A percentile compares a stretch with the other conserved stretches of the same genome.
These are phyloP conservation scores for Xylariaceae sp. DNA, from an alignment of 2,329 filamentous ascomycete species.

Conservation along the genomic window DNA sequence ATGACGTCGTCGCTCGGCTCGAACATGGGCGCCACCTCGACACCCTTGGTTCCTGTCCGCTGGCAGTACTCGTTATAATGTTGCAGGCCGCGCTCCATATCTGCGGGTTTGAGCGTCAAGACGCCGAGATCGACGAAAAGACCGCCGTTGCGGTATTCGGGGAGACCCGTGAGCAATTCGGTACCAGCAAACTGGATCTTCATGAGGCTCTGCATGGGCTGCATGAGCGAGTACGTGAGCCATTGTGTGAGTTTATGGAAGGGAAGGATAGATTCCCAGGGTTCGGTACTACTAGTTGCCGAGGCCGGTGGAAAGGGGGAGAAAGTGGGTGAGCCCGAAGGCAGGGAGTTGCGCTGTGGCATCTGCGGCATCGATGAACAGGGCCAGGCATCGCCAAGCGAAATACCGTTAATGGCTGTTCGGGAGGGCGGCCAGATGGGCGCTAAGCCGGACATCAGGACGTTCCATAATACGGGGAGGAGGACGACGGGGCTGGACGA, in stretches of 20 bases:
- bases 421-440: conserved; percentile 86
- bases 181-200: conserved; percentile 76
- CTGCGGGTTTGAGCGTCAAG: conserved; percentile 67
- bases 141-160: conserved; percentile 89
- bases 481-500: conserved; percentile 84
- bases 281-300: conserved; percentile 34
- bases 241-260: conserved; percentile 96
- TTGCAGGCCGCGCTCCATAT: conserved; percentile 65
- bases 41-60: conserved; percentile 60
- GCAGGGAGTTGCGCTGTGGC: conserved; percentile 25
- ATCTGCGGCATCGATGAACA: conserved; percentile 73
- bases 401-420: conserved; percentile 79
- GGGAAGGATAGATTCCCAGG: conserved; percentile 73
- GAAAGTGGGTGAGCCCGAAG: conserved; percentile 45
- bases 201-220: conserved; percentile 78
- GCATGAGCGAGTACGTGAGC: conserved; percentile 91
- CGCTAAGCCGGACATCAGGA: conserved; percentile 80
- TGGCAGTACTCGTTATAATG: conserved; percentile 67
- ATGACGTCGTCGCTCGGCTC: conserved; percentile 71
- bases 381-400: conserved; percentile 92
- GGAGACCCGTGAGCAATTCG: conserved; percentile 79
- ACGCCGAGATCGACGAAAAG: conserved; percentile 82
- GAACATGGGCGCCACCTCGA: conserved; percentile 65
- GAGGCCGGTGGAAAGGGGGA: conserved; percentile 43
- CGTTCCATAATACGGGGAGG: conserved; percentile 83